Percentiles rank a stretch among this genome's conserved stretches.
These are phyloP conservation scores for Euphorbia peplus DNA, from an alignment of 345 rosid species.

Conservation along the genomic window DNA sequence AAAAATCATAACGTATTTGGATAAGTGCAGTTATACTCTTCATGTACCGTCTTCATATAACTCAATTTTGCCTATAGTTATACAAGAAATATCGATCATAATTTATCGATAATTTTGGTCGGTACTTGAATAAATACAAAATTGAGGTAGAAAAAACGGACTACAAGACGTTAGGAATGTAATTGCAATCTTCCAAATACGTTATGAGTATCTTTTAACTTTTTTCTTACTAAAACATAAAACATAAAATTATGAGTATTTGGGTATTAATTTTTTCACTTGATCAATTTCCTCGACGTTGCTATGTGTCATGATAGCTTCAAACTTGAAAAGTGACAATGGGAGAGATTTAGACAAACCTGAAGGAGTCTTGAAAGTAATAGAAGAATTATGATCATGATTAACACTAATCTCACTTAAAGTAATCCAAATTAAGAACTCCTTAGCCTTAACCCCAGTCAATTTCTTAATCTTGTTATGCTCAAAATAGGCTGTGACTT, in stretches of 20 bases:
- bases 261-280: not conserved
- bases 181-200: too few species aligned
- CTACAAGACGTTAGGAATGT: too few species aligned
- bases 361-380: constrained; percentile 26
- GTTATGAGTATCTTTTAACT: too few species aligned
- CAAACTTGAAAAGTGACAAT: constrained; percentile 15
- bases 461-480: constrained; percentile 27
- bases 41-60: too few species aligned
- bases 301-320: constrained; percentile 2
- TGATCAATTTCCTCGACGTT: constrained; percentile 3
- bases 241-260: too few species aligned
- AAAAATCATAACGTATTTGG: too few species aligned
- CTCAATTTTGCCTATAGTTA: too few species aligned
- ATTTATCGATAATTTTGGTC: not conserved
- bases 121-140: too few species aligned
- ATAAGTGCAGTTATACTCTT: too few species aligned
- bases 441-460: constrained; percentile 34
- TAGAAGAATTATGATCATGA: not conserved
- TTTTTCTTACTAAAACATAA: too few species aligned
- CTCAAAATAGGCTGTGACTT: constrained; percentile 25
- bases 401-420: constrained; percentile 21
- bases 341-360: constrained; percentile 28
- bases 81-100: not conserved
- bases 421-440: constrained; percentile 30
- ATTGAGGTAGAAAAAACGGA: too few species aligned